Base-by-base conservation (phyloP, 176 grass and related monocot genomes). In the Oryza nivara region DNA sequence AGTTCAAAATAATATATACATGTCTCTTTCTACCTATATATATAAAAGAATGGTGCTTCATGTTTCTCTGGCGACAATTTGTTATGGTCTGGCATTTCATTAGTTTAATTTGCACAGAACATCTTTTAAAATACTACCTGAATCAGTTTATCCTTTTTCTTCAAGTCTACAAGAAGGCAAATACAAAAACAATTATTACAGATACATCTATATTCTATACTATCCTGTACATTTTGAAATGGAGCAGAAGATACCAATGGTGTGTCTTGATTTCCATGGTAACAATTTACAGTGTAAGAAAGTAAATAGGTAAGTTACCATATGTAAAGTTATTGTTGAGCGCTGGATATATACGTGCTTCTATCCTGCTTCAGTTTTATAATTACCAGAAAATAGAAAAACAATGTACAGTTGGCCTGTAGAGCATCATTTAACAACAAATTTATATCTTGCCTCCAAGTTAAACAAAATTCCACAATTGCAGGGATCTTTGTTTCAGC, bases 261-360 rank as follows among this genome's bases (percentile, higher is more conserved):
- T 17, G 52, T 82, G 35, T 34, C 74, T 32, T 76, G 2, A 77
- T 45, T 77, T 77, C 64, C 49, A 77, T 8, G 6, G 2, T n/a
- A 56, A 69, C 4, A 60, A 78, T 34, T 78, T 61, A 19, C 36
- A 46, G 5, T 68, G 16, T 56, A 54, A 67, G 30, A 76, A 56
- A 41, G 44, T 54, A 40, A 75, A 75, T 25, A 83, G 34, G 11
- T 19, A 75, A 67, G 20, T 76, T 68, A 82, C 9, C n/a, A 19
- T 25, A 19, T 76, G 44, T 45, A 25, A 65, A 38, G 43, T 26
- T 25, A 61, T 20, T 68, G 14, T 26, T 34, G 48, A 65, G n/a
- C 30, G 43, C 48, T 45, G 11, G 36, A 9, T 12, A 84, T 17
- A 77, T n/a, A 69, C 70, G 65, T 60, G 68, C 13, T 56, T 56